phyloP scores from a whole-genome alignment of 1,284 basidiomycete genomes.

The Paramarasmius palmivorus region DNA sequence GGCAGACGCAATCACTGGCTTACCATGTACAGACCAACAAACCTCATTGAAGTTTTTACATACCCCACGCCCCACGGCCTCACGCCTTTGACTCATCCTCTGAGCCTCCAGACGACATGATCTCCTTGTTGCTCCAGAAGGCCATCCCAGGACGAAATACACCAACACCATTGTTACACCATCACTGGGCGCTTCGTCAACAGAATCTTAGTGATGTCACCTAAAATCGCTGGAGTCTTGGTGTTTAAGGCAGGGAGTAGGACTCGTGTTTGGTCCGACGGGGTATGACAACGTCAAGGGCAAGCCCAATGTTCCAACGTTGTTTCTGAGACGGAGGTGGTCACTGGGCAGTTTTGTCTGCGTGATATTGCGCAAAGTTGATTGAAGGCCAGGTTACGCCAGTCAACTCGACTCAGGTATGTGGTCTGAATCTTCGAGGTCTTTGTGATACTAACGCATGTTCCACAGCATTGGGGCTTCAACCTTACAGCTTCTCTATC shows the following conservation, averaged over 20 bases:
- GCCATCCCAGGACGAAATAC: conserved; percentile 63
- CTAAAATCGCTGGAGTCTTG: conserved; percentile 39
- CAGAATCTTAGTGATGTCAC: conserved; percentile 60
- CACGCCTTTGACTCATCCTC: conserved; percentile 62
- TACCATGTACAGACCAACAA: too few relatives aligned
- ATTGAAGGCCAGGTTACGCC: conserved; percentile 57
- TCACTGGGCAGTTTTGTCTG: conserved; percentile 61
- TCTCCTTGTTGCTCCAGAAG: conserved; percentile 63
- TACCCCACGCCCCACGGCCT: conserved; percentile 65
- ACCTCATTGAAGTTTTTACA: too few relatives aligned
- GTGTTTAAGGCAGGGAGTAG: conserved; percentile 54
- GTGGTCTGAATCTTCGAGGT: conserved; percentile 2
- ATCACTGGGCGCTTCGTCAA: conserved; percentile 74
- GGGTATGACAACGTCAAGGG: conserved; percentile 63
- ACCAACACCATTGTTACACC: too few relatives aligned
- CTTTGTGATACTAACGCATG: too few relatives aligned
- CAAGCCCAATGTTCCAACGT: conserved; percentile 46
- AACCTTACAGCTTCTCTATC: conserved; percentile 70
- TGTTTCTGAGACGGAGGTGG: conserved; percentile 60
- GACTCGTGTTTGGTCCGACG: conserved; percentile 57
- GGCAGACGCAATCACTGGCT: too few relatives aligned
- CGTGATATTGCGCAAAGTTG: conserved; percentile 67
- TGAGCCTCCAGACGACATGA: conserved; percentile 70
- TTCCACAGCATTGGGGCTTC: conserved; percentile 73
- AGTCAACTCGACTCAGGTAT: conserved; percentile 72